A percentile compares a stretch with the other conserved stretches of the same genome.
Evolutionary conservation across 371 early-diverging fungal genomes (phyloP).

Genomic region (Furculomyces boomerangus): DNA sequence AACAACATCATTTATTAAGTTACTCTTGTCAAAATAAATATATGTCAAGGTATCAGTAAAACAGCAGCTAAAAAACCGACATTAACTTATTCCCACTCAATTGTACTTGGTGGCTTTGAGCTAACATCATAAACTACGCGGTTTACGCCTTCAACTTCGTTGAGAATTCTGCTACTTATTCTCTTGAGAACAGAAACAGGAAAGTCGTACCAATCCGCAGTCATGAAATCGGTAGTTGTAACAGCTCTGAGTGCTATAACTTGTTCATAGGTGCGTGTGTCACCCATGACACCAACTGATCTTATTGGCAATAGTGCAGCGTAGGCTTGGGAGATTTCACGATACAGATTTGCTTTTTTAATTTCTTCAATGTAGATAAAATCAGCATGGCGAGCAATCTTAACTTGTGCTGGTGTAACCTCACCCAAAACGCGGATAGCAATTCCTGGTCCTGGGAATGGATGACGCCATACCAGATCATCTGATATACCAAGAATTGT

Average conservation of each 20-base stretch:
- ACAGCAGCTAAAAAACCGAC: too few relatives aligned
- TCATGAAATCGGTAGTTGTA: constrained; percentile 93
- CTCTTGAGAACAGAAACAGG: constrained; percentile 72
- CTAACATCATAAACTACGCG: constrained; percentile 90
- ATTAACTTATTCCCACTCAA: constrained; percentile 89
- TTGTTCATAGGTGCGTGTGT: constrained; percentile 94
- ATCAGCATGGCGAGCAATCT: constrained; percentile 86
- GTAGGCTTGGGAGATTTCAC: constrained; percentile 92
- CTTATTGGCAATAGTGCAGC: constrained; percentile 86
- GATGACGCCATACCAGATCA: constrained; percentile 94
- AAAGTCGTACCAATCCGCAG: constrained; percentile 87
- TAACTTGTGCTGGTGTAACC: constrained; percentile 78
- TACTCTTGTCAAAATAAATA: too few relatives aligned
- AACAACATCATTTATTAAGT: too few relatives aligned
- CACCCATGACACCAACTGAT: constrained; percentile 97
- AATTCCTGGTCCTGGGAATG: constrained; percentile 97
- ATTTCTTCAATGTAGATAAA: constrained; percentile 95
- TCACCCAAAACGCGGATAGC: constrained; percentile 94
- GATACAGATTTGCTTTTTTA: constrained; percentile 87
- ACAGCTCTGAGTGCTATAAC: constrained; percentile 92
- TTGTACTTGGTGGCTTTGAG: constrained; percentile 91
- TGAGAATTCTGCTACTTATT: constrained; percentile 86
- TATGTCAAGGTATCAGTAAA: too few relatives aligned
- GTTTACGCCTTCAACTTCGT: constrained; percentile 95
- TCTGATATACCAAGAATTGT: constrained; percentile 72